phyloP scores from a whole-genome alignment of 805 yeast genomes.

The Millerozyma acaciae region DNA sequence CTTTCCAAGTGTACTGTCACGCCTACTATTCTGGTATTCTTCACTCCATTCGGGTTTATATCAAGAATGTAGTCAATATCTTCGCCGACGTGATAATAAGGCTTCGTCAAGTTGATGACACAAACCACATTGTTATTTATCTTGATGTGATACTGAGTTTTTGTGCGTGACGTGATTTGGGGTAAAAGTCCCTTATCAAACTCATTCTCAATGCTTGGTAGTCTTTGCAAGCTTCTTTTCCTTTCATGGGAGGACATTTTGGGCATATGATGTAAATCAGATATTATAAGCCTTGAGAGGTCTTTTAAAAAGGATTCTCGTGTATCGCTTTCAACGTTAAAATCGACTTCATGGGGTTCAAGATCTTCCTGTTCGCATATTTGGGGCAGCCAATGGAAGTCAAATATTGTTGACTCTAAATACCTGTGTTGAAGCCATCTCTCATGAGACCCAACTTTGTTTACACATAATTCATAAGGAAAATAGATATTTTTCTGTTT shows the following conservation, averaged over 20 bases:
- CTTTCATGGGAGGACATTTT: slow-evolving; percentile 30
- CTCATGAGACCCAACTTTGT: slow-evolving; percentile 21
- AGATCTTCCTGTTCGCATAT: slow-evolving; percentile 4
- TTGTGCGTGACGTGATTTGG: slow-evolving; percentile 25
- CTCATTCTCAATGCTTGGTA: slow-evolving; percentile 12
- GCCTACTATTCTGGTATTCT: slow-evolving; percentile 29
- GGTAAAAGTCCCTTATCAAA: slow-evolving; percentile 13
- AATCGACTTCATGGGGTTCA: slow-evolving; percentile 3
- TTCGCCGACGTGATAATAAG: slow-evolving; percentile 37
- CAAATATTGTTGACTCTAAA: slow-evolving; percentile 20
- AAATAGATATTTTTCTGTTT: slow-evolving; percentile 27
- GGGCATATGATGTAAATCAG: slow-evolving; percentile 32
- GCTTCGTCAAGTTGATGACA: slow-evolving; percentile 26
- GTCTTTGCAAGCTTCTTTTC: slow-evolving; percentile 22
- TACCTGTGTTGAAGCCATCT: slow-evolving; percentile 29
- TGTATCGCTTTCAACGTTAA: slow-evolving; percentile 1
- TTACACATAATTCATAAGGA: slow-evolving; percentile 28
- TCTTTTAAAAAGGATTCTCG: slow-evolving; percentile 22
- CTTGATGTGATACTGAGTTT: slow-evolving; percentile 35
- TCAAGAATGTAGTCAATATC: slow-evolving; percentile 33
- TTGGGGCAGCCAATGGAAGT: slow-evolving; percentile 26
- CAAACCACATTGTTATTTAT: slow-evolving; percentile 33
- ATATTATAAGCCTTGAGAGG: slow-evolving; percentile 26
- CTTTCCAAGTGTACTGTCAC: slow-evolving; percentile 35
- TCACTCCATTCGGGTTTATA: slow-evolving; percentile 16